Evolutionary conservation across 805 yeast species (phyloP).

Genomic region (Saccharomycopsis guyanensis): DNA sequence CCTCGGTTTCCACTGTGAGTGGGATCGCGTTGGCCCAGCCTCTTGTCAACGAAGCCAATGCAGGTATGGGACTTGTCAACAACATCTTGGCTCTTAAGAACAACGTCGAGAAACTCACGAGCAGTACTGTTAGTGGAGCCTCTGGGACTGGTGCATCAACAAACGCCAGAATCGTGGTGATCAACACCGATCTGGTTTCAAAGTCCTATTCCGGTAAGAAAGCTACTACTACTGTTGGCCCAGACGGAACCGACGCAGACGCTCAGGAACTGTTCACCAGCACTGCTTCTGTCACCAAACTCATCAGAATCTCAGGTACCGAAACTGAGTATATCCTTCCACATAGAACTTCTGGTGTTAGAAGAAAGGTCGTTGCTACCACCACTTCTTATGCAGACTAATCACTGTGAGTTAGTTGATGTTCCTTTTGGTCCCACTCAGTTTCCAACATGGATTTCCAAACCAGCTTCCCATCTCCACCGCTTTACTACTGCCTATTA

Average conservation of each 20-base stretch:
- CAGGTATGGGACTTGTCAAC: constrained; percentile 3
- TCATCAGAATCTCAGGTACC: not conserved
- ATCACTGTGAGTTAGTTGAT: too few species aligned
- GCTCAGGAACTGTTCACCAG: too few species aligned
- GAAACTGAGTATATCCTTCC: not conserved
- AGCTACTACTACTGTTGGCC: not conserved
- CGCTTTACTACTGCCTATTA: too few species aligned
- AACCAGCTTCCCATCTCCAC: too few species aligned
- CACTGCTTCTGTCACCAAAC: too few species aligned
- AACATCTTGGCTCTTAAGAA: constrained; percentile 4
- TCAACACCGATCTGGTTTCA: not conserved
- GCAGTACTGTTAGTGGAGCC: not conserved
- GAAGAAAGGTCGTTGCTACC: not conserved
- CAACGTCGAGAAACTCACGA: not conserved
- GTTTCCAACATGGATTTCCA: too few species aligned
- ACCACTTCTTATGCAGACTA: too few species aligned
- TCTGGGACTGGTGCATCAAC: not conserved
- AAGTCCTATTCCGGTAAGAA: not conserved
- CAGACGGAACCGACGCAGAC: too few species aligned
- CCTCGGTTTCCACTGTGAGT: not conserved
- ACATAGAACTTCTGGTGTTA: not conserved
- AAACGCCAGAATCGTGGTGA: not conserved
- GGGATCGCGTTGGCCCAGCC: not conserved
- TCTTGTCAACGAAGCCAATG: not conserved
- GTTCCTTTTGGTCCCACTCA: too few species aligned